Percentiles rank a stretch among this genome's conserved stretches.
These are phyloP conservation scores for Aspergillus caelatus DNA, from an alignment of 2,329 filamentous ascomycete species.

Conservation along the genomic window DNA sequence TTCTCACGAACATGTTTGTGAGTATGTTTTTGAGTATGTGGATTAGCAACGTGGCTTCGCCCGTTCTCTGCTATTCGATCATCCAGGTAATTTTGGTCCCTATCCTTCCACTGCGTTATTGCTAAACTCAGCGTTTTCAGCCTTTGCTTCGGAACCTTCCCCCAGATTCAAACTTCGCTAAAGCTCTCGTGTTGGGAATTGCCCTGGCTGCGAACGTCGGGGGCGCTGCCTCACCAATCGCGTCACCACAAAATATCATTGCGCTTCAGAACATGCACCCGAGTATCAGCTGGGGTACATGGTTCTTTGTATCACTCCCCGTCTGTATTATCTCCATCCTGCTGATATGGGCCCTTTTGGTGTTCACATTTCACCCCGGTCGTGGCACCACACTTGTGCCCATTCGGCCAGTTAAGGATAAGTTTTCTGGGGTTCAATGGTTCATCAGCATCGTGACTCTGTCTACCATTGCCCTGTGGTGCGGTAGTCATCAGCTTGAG, in stretches of 20 bases:
- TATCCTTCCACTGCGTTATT: neutral
- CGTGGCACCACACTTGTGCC: constrained; percentile 86
- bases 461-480: constrained; percentile 87
- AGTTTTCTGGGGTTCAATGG: constrained; percentile 85
- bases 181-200: constrained; percentile 92
- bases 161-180: constrained; percentile 87
- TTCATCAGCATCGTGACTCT: constrained; percentile 87
- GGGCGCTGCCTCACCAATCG: constrained; percentile 94
- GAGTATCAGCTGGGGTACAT: constrained; percentile 86
- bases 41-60: constrained; percentile 97
- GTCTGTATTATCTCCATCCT: constrained; percentile 88
- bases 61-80: constrained; percentile 95
- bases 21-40: constrained; percentile 98
- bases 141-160: constrained; percentile 93
- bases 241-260: constrained; percentile 96
- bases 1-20: constrained; percentile 98
- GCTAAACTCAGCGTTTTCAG: constrained; percentile 44
- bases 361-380: constrained; percentile 82
- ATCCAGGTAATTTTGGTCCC: constrained; percentile 67
- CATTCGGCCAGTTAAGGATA: constrained; percentile 85
- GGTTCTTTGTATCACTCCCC: constrained; percentile 95
- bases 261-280: constrained; percentile 95
- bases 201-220: constrained; percentile 94
- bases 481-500: constrained; percentile 85
- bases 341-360: constrained; percentile 83